Evolutionary conservation across 2,329 filamentous ascomycete genomes (phyloP), one percentile per base, ranked within the genome.

Genomic region (Penicillium sp.): DNA sequence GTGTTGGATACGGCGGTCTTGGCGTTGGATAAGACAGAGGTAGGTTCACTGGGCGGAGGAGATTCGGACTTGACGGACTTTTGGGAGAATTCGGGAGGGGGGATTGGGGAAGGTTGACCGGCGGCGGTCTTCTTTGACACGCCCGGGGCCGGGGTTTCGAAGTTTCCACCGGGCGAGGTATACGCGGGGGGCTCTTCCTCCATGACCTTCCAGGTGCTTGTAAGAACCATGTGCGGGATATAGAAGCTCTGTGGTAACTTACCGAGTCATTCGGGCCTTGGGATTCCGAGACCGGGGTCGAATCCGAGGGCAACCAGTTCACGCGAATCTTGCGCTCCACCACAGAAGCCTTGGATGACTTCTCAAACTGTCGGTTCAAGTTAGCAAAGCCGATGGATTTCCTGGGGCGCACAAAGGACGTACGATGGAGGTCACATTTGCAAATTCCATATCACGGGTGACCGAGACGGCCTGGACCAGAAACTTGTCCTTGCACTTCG

Each of bases 321-420:
- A 98, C 93, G 32, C 91, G 83, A 55, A 98, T 98, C 77, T 97
- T 98, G 74, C 84, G 87, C 75, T 98, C 93, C 59, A 89, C 81
- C 44, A 98, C 84, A 15, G 79, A 75, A 10, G 77, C 75, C 71
- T 94, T 97, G 42, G 86, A 78, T 7, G 77, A 78, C 62, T 83
- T 79, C 74, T 93, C 73, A 63, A 85, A 94, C 86, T 93, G 57
- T 44, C 15, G 6, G 11, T n/a, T n/a, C 14, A 11, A 23, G 14
- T 27, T 13, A 27, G 25, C 25, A 4, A 27, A 27, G 25, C 5
- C 10, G 4, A 23, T n/a, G 11, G 5, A 4, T 7, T 27, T 6
- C 11, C 11, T 27, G 11, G 5, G 14, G 6, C 4, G 25, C 14
- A n/a, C 5, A 27, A 4, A n/a, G 7, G 8, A 67, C 84, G 58